Conservation (phyloP, 352 stramenopile genomes). For the Thalassiosira mediterranea region DNA sequence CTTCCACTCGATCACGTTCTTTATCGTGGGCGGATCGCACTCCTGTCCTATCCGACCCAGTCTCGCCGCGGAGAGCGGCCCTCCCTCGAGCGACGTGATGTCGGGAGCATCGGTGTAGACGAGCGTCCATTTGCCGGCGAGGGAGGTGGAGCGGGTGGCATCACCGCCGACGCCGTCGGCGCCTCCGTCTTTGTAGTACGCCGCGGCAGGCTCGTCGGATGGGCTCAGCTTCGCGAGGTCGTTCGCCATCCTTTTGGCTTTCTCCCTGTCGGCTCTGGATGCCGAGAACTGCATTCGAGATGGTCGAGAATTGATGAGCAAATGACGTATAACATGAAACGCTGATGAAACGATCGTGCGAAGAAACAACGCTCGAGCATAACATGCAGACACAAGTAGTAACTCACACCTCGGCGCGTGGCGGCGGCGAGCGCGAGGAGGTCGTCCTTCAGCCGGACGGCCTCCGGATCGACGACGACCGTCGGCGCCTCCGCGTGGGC, state of each 20-base stretch:
- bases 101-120: constrained; percentile 84
- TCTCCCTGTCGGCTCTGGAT: constrained; percentile 47
- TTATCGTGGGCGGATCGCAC: constrained; percentile 70
- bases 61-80: constrained; percentile 55
- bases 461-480: background rate
- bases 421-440: constrained; percentile 38
- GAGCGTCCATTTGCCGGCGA: constrained; percentile 81
- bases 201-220: constrained; percentile 53
- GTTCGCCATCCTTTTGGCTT: constrained; percentile 49
- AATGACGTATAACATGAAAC: too few relatives aligned
- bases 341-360: too few relatives aligned
- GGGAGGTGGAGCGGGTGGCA: constrained; percentile 11
- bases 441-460: constrained; percentile 40
- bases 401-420: constrained; percentile 38
- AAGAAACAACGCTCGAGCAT: too few relatives aligned
- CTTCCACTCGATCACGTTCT: constrained; percentile 84
- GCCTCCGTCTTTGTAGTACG: constrained; percentile 57
- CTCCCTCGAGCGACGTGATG: constrained; percentile 74
- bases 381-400: too few relatives aligned
- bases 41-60: constrained; percentile 82
- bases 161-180: background rate
- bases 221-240: constrained; percentile 61
- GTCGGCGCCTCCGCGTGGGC: background rate
- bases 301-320: background rate
- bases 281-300: constrained; percentile 30